These are phyloP conservation scores for Helotiales sp. DNA, from an alignment of 2,329 filamentous ascomycete genomes.

Conservation along the genomic window DNA sequence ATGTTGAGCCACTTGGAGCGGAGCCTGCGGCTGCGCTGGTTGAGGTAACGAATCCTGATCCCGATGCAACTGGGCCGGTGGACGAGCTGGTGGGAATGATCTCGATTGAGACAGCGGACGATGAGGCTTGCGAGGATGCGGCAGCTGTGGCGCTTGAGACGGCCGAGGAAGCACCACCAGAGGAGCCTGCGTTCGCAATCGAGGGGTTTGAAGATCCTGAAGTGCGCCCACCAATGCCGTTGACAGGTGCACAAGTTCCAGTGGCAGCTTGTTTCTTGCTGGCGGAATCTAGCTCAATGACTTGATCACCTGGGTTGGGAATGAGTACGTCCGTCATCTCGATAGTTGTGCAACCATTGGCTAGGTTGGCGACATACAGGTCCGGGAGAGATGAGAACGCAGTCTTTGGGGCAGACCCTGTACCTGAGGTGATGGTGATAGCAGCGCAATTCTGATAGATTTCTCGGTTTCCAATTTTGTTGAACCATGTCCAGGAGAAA, in stretches of 20 bases:
- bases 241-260: constrained; percentile 30
- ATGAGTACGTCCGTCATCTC: constrained; percentile 51
- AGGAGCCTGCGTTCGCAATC: background rate
- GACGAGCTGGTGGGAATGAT: background rate
- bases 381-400: constrained; percentile 50
- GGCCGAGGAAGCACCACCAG: background rate
- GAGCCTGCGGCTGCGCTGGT: background rate
- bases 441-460: constrained; percentile 69
- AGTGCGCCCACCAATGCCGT: constrained; percentile 16
- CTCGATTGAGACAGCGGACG: constrained; percentile 1
- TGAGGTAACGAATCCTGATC: background rate
- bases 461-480: constrained; percentile 59
- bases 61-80: too few species aligned
- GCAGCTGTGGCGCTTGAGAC: background rate
- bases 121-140: constrained; percentile 1
- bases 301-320: constrained; percentile 53
- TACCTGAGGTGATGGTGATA: constrained; percentile 46
- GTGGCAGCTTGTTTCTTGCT: constrained; percentile 14
- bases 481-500: constrained; percentile 49
- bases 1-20: background rate
- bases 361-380: constrained; percentile 60
- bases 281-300: constrained; percentile 23
- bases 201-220: background rate
- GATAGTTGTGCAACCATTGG: constrained; percentile 49
- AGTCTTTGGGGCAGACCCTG: constrained; percentile 21